Percentiles rank a stretch among this genome's conserved stretches.
phyloP scores from a whole-genome alignment of 2,329 filamentous ascomycete species.

The Fusarium sp. region DNA sequence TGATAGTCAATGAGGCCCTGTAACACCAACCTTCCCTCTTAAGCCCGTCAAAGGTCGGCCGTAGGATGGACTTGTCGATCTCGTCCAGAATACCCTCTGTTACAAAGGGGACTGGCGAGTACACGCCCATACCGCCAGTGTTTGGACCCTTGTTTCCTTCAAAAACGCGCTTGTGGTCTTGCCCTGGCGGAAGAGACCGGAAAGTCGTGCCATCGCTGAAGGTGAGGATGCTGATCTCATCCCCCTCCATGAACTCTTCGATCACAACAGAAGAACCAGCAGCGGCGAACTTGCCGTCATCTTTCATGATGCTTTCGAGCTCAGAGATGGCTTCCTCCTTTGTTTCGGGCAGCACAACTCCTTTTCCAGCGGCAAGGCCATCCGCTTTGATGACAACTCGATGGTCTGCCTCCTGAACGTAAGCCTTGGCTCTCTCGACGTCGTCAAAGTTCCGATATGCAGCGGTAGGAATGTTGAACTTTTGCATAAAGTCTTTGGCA shows the following conservation, averaged over 20 bases:
- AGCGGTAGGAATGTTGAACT: conserved; percentile 78
- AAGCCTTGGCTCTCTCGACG: conserved; percentile 67
- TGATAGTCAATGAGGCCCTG: too few species aligned
- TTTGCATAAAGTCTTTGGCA: conserved; percentile 83
- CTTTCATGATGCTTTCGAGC: conserved; percentile 74
- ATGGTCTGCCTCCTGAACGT: conserved; percentile 69
- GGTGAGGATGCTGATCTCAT: conserved; percentile 75
- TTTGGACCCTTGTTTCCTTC: conserved; percentile 77
- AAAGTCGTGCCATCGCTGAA: conserved; percentile 76
- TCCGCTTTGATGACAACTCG: conserved; percentile 79
- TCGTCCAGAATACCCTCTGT: conserved; percentile 62
- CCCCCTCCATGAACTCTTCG: conserved; percentile 76
- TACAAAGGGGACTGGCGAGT: conserved; percentile 71
- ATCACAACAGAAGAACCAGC: conserved; percentile 78
- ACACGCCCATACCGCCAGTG: conserved; percentile 82
- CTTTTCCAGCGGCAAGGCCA: conserved; percentile 81
- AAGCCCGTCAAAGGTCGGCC: conserved; percentile 73
- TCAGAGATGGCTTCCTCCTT: conserved; percentile 72
- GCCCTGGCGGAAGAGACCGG: conserved; percentile 73
- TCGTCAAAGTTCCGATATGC: conserved; percentile 75
- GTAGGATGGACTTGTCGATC: conserved; percentile 68
- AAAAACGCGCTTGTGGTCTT: conserved; percentile 78
- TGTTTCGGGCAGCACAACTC: conserved; percentile 50
- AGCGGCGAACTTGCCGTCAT: conserved; percentile 68
- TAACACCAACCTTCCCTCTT: conserved; percentile 46